Evolutionary conservation across 768 basidiomycete genomes (phyloP).

Genomic region (Peribolospora kevripleyi): DNA sequence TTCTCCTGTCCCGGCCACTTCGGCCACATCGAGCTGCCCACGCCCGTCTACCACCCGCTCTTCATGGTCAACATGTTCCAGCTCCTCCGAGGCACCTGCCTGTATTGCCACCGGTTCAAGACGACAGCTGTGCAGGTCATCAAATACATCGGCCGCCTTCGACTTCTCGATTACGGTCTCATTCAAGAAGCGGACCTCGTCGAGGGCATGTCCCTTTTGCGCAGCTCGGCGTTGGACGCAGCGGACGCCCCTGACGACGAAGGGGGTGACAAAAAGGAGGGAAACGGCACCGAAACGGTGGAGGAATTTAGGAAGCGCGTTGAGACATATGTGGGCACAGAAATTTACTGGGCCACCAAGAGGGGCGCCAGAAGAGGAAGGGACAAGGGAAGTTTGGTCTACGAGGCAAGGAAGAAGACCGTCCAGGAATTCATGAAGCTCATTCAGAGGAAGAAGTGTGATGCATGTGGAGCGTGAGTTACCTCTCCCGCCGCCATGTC

Average conservation of each 20-base stretch:
- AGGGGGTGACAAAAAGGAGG: conserved; percentile 23
- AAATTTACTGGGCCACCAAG: background rate
- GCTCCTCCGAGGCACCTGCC: conserved; percentile 60
- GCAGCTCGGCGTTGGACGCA: conserved; percentile 5
- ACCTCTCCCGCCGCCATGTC: background rate
- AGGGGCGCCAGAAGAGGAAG: conserved; percentile 40
- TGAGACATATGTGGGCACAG: conserved; percentile 32
- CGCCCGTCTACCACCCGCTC: conserved; percentile 84
- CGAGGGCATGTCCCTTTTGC: conserved; percentile 35
- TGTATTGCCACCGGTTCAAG: conserved; percentile 73
- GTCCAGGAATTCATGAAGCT: conserved; percentile 60
- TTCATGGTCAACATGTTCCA: conserved; percentile 82
- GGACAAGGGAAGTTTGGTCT: conserved; percentile 73
- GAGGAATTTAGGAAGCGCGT: conserved; percentile 36
- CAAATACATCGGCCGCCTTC: conserved; percentile 66
- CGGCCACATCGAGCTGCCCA: conserved; percentile 87
- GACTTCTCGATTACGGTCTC: conserved; percentile 68
- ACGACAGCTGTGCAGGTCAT: conserved; percentile 29
- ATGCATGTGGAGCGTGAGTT: conserved; percentile 58
- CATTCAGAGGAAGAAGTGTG: conserved; percentile 40
- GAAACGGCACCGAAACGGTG: conserved; percentile 21
- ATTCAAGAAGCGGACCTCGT: conserved; percentile 54
- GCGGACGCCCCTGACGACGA: conserved; percentile 14
- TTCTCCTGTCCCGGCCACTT: conserved; percentile 95
- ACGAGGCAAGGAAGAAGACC: conserved; percentile 57